These are phyloP conservation scores for Paraphaeosphaeria minitans DNA, from an alignment of 2,329 filamentous ascomycete genomes.

Conservation along the genomic window DNA sequence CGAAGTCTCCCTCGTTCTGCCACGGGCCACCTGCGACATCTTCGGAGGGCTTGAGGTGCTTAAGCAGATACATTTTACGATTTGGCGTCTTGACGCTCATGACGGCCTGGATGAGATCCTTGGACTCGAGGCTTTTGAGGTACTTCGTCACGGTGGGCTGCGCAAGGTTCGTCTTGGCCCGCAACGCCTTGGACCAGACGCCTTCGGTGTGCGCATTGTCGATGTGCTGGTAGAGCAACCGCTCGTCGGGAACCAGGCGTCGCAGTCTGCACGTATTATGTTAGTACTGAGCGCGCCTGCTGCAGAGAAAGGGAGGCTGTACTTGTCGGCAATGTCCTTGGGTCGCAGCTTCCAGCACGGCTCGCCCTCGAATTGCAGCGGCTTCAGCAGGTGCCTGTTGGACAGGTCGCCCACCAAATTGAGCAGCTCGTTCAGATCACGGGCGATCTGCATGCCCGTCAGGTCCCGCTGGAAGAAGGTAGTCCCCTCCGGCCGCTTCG, in stretches of 20 bases:
- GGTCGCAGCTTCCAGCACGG: constrained; percentile 46
- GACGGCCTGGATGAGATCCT: constrained; percentile 83
- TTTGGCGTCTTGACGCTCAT: constrained; percentile 90
- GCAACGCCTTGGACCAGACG: constrained; percentile 88
- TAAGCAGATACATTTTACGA: constrained; percentile 96
- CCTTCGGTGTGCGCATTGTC: constrained; percentile 84
- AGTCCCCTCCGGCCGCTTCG: constrained; percentile 38
- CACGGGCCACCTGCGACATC: constrained; percentile 92
- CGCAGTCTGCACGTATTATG: constrained; percentile 36
- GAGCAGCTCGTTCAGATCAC: constrained; percentile 40
- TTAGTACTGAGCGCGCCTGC: constrained; percentile 11
- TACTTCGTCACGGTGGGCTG: constrained; percentile 80
- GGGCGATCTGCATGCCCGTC: constrained; percentile 43
- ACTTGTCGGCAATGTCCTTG: constrained; percentile 45
- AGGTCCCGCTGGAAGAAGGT: constrained; percentile 49
- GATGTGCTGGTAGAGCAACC: constrained; percentile 85
- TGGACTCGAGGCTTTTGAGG: constrained; percentile 81
- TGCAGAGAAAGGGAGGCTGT: constrained; percentile 10
- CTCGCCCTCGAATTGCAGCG: constrained; percentile 43
- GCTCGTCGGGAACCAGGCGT: constrained; percentile 69
- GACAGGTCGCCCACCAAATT: constrained; percentile 41
- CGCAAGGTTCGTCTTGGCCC: constrained; percentile 79
- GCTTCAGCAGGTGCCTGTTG: constrained; percentile 45
- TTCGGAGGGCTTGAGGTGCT: constrained; percentile 80
- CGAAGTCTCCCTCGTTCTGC: constrained; percentile 90